Evolutionary conservation across 805 yeast species (phyloP).

Genomic region (Cyberlindnera subsufficiens): DNA sequence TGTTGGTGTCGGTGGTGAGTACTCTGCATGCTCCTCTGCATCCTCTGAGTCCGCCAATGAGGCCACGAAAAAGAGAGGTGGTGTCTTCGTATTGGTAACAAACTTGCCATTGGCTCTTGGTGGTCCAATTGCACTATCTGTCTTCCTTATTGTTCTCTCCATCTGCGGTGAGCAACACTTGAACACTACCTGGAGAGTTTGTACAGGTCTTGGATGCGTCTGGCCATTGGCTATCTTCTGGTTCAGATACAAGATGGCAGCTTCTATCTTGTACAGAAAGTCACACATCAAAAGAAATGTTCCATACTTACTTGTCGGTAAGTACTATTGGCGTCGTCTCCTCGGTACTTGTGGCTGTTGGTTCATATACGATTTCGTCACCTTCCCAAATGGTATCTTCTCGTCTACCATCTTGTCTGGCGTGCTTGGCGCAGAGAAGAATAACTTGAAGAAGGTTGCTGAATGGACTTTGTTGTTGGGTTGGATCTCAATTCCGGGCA

Average conservation of each 20-base stretch:
- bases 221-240: constrained; percentile 72
- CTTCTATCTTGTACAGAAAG: constrained; percentile 57
- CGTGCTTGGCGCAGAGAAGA: constrained; percentile 32
- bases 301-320: constrained; percentile 54
- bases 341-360: constrained; percentile 71
- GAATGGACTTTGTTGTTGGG: constrained; percentile 72
- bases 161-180: constrained; percentile 44
- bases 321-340: constrained; percentile 62
- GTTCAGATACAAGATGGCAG: constrained; percentile 65
- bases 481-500: constrained; percentile 67
- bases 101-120: constrained; percentile 72
- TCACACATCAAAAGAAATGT: constrained; percentile 54
- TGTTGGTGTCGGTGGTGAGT: constrained; percentile 75
- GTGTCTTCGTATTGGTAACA: constrained; percentile 58
- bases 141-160: constrained; percentile 62
- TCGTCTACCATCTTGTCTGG: constrained; percentile 53
- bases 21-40: constrained; percentile 61
- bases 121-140: constrained; percentile 67
- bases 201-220: constrained; percentile 57
- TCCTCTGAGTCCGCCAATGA: constrained; percentile 75
- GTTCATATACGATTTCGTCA: constrained; percentile 78
- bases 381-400: constrained; percentile 74
- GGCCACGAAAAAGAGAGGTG: constrained; percentile 56
- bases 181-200: constrained; percentile 60
- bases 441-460: constrained; percentile 48